Conservation (phyloP, 2,329 filamentous ascomycete genomes). For the Cladobotryum protrusum region DNA sequence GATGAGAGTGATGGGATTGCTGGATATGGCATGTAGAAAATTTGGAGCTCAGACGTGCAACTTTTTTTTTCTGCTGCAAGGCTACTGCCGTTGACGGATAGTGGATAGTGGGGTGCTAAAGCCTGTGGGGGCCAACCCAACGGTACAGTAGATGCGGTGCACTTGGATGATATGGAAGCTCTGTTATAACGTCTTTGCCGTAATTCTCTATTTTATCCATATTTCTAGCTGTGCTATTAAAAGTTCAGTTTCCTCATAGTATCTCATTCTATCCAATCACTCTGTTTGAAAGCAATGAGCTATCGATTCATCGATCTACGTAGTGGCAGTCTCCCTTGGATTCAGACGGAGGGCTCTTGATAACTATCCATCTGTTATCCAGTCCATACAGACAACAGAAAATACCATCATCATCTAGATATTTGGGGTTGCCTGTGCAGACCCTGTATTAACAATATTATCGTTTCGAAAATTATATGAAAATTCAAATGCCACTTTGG, state of each 20-base stretch:
- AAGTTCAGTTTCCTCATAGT: too few relatives aligned
- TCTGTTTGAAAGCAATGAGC: too few relatives aligned
- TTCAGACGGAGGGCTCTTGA: too few relatives aligned
- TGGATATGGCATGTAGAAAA: slow-evolving; percentile 11
- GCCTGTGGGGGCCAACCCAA: not conserved
- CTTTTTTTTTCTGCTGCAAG: slow-evolving; percentile 14
- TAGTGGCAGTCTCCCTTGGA: too few relatives aligned
- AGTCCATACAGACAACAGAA: too few relatives aligned
- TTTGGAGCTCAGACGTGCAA: slow-evolving; percentile 15
- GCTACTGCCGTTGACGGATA: slow-evolving; percentile 10
- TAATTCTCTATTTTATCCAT: not conserved
- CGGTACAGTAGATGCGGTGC: not conserved
- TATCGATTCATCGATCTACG: too few relatives aligned
- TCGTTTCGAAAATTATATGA: not conserved
- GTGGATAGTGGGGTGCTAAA: slow-evolving; percentile 10
- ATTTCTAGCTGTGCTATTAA: too few relatives aligned
- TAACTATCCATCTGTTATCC: too few relatives aligned
- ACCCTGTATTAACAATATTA: not conserved
- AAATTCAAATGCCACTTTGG: too few relatives aligned
- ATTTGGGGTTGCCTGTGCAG: not conserved
- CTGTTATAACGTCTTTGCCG: too few relatives aligned
- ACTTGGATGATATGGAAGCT: too few relatives aligned
- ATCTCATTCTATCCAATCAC: too few relatives aligned
- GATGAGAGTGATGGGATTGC: not conserved
- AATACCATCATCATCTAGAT: not conserved